phyloP scores from a whole-genome alignment of 2,329 filamentous ascomycete species.

The Aspergillus ustus region DNA sequence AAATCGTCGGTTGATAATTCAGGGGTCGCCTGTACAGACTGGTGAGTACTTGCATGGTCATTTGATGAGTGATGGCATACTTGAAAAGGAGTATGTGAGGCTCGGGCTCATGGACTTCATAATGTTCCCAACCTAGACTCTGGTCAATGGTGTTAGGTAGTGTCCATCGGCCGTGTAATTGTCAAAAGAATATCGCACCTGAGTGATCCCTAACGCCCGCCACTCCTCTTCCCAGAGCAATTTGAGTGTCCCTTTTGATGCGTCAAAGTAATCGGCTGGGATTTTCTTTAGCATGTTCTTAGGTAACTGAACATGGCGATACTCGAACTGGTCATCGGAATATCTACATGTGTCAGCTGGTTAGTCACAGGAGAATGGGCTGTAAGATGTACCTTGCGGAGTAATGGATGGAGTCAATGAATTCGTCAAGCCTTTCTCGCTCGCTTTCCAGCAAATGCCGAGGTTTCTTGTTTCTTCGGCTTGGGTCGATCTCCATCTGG shows the following conservation, averaged over 20 bases:
- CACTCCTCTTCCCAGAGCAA: constrained; percentile 98
- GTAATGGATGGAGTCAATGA: constrained; percentile 92
- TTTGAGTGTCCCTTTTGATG: constrained; percentile 87
- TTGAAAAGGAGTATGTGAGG: constrained; percentile 99
- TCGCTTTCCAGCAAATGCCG: constrained; percentile 80
- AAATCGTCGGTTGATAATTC: constrained; percentile 74
- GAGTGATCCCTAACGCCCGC: constrained; percentile 94
- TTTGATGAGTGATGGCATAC: constrained; percentile 59
- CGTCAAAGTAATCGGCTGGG: constrained; percentile 91
- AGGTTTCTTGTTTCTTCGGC: constrained; percentile 83
- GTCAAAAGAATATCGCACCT: constrained; percentile 63
- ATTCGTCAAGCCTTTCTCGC: constrained; percentile 84
- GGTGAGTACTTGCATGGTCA: constrained; percentile 20
- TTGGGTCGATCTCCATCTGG: constrained; percentile 69
- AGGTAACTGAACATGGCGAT: constrained; percentile 95
- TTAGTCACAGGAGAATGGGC: constrained; percentile 1
- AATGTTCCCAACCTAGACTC: constrained; percentile 99
- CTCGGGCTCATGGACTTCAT: constrained; percentile 98
- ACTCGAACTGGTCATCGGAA: constrained; percentile 90
- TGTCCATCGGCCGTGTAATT: not conserved
- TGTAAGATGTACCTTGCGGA: constrained; percentile 72
- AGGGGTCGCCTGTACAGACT: constrained; percentile 69
- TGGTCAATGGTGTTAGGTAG: constrained; percentile 44
- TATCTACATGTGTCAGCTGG: constrained; percentile 65
- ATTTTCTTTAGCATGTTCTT: constrained; percentile 99